Base-by-base conservation (phyloP, 1,284 basidiomycete genomes). In the Mycena sp. region DNA sequence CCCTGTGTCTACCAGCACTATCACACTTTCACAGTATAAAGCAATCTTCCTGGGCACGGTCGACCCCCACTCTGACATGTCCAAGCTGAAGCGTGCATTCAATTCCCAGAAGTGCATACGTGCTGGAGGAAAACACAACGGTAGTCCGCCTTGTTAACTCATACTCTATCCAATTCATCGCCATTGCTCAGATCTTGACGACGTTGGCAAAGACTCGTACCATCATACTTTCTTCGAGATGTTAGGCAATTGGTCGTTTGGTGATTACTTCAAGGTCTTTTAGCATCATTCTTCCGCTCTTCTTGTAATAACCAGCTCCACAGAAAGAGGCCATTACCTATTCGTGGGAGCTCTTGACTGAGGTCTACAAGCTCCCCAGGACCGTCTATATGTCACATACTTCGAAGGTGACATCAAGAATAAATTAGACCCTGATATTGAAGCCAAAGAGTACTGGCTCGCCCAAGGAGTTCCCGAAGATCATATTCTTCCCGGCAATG, bases 171-270 rank as follows among this genome's bases (percentile, higher is more conserved):
- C 19, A 17, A 40, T 26, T 48, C 58, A 38, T 57, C 29, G 48
- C 23, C 12, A 40, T n/a, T 37, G 21, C n/a, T 29, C 21, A 96
- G 95, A 99, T 79, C 85, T 99, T 58, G 98, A 99, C 76, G 97
- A 99, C 77, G 97, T 99, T 61, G 97, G 97, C 50, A 98, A 97
- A 79, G 97, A 99, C 76, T 94, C 93, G 2, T 96, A 96, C 75
- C 95, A 94, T 71, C 92, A 98, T 78, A 99, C 98, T 3, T 99
- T 99, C 82, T 99, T 99, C 75, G 97, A 99, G 80, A 99, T 99
- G 97, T 81, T 99, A 67, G 97, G 97, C 45, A 99, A 99, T 79
- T 99, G 97, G 97, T 98, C 96, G 11, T 99, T 99, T 72, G 97
- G 97, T 6, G 95, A 99, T 78, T 99, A 99, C 81, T 99, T 99